Percentiles rank a stretch among this genome's conserved stretches.
Conservation (phyloP, 208 protist species). For the Wallacemonas rigidus region DNA sequence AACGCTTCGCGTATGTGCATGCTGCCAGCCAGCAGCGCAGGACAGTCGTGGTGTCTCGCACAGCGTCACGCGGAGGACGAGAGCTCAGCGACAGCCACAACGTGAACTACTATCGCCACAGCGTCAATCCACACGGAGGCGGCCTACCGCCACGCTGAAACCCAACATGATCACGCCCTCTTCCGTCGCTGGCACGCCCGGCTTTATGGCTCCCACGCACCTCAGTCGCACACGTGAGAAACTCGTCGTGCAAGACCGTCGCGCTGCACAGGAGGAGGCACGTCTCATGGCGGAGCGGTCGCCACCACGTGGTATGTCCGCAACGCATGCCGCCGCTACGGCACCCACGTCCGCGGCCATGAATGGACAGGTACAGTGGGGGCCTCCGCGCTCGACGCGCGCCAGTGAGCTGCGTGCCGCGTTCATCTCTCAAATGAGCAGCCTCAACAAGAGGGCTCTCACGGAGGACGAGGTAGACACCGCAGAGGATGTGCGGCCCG, state of each 20-base stretch:
- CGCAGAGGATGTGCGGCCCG: not conserved
- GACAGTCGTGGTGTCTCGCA: not conserved
- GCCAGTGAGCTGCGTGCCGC: conserved; percentile 15
- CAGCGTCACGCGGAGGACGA: not conserved
- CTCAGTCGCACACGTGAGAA: conserved; percentile 12
- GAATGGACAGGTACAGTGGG: not conserved
- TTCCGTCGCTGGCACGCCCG: not conserved
- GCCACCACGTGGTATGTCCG: not conserved
- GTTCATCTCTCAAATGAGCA: not conserved
- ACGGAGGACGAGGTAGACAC: not conserved
- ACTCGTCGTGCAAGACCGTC: not conserved
- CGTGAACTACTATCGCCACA: not conserved
- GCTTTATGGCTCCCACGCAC: conserved; percentile 11
- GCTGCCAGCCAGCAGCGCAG: not conserved
- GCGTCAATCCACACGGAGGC: not conserved
- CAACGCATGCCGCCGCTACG: not conserved
- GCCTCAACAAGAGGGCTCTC: too few species aligned
- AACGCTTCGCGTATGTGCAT: not conserved
- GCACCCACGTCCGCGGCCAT: not conserved
- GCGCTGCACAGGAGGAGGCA: not conserved
- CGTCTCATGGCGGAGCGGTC: not conserved
- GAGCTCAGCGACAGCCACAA: not conserved
- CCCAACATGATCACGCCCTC: not conserved
- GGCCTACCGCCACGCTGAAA: not conserved
- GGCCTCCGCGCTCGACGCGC: conserved; percentile 2